phyloP scores from a whole-genome alignment of 176 grass and related monocot genomes.

The Carex cristatella region DNA sequence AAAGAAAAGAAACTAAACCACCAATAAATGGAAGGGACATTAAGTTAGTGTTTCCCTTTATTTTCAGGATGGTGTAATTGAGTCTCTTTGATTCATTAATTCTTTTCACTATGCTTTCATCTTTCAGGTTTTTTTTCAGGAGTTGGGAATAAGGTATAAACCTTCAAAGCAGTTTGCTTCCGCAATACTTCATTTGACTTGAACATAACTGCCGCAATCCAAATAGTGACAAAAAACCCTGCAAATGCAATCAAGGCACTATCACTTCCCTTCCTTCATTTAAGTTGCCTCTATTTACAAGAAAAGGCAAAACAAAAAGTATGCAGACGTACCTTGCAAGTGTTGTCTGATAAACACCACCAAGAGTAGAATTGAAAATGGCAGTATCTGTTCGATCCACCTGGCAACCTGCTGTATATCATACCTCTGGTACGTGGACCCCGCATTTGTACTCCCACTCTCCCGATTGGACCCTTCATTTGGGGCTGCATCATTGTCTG shows the following conservation, averaged over 20 bases:
- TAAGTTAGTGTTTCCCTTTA: not conserved
- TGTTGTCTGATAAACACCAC: constrained; percentile 98
- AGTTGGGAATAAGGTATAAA: constrained; percentile 13
- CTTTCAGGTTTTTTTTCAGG: not conserved
- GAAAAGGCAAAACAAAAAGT: not conserved
- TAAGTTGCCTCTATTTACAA: not conserved
- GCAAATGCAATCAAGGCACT: constrained; percentile 1
- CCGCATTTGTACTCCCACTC: constrained; percentile 28
- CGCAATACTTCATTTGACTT: constrained; percentile 95
- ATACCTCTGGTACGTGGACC: constrained; percentile 71
- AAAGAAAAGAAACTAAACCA: not conserved
- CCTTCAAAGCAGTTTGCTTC: constrained; percentile 98
- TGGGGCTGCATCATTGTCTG: constrained; percentile 4
- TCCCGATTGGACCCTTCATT: constrained; percentile 1
- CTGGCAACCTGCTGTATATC: constrained; percentile 95
- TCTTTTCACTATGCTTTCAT: not conserved
- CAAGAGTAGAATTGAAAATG: constrained; percentile 86
- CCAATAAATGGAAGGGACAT: not conserved
- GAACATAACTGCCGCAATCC: constrained; percentile 99
- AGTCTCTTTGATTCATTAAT: not conserved
- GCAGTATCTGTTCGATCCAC: constrained; percentile 98
- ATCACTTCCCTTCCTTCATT: not conserved
- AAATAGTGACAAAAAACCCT: constrained; percentile 95
- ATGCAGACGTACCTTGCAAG: constrained; percentile 56
- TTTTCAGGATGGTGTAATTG: not conserved